Conservation (phyloP, 495 filamentous ascomycete species). For the Neurospora sp. region DNA sequence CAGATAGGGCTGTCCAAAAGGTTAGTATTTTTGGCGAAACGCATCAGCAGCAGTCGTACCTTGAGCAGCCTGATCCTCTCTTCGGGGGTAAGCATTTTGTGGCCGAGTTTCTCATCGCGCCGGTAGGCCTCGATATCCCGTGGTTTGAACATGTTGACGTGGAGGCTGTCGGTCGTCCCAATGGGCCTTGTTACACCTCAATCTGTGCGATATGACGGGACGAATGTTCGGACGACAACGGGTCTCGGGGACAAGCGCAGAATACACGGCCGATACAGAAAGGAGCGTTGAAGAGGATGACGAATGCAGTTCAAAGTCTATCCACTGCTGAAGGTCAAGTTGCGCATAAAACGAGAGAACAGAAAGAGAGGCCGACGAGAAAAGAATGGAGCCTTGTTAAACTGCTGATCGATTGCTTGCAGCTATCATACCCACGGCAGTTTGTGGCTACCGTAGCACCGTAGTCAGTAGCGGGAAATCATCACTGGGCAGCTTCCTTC, state of each 20-base stretch:
- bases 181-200: neutral
- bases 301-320: neutral
- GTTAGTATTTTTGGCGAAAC: conserved; percentile 6
- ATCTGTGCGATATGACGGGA: neutral
- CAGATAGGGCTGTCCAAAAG: conserved; percentile 52
- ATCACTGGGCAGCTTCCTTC: neutral
- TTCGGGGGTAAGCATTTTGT: conserved; percentile 47
- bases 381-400: neutral
- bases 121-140: conserved; percentile 51
- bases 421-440: neutral
- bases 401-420: neutral
- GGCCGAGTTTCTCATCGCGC: conserved; percentile 48
- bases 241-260: neutral
- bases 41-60: conserved; percentile 19
- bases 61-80: conserved; percentile 63
- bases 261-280: neutral
- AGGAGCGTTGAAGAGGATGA: neutral
- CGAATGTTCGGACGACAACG: neutral
- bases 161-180: neutral
- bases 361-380: neutral
- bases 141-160: conserved; percentile 41
- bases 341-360: neutral
- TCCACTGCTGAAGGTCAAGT: neutral
- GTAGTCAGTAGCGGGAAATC: neutral
- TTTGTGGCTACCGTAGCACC: neutral